phyloP scores from a whole-genome alignment of 345 rosid species.

The Eucalyptus marginata region DNA sequence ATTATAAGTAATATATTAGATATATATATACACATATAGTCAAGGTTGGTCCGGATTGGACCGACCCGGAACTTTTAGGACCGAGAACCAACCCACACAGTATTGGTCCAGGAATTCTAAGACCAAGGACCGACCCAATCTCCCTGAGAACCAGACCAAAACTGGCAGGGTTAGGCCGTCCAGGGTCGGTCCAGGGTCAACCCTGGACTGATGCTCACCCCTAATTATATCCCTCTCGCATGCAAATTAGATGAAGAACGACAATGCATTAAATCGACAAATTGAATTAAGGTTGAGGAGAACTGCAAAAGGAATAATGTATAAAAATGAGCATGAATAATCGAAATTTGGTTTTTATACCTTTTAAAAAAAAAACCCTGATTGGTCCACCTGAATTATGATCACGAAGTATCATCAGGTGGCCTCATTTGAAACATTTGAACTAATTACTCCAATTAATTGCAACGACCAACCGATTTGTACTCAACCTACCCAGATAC shows the following conservation, averaged over 20 bases:
- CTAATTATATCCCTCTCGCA: fast-evolving
- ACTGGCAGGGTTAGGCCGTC: too few relatives aligned
- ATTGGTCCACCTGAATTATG: background rate
- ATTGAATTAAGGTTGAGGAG: background rate
- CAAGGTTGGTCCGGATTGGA: too few relatives aligned
- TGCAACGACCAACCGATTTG: background rate
- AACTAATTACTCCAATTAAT: background rate
- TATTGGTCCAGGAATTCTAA: too few relatives aligned
- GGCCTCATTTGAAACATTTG: background rate
- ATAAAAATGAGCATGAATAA: background rate
- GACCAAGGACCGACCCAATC: too few relatives aligned
- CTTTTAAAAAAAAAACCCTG: background rate
- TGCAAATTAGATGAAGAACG: background rate
- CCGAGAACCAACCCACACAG: too few relatives aligned
- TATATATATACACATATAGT: too few relatives aligned
- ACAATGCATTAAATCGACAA: background rate
- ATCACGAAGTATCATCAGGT: background rate
- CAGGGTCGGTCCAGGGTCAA: too few relatives aligned
- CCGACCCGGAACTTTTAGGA: too few relatives aligned
- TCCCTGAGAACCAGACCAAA: too few relatives aligned
- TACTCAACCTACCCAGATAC: background rate
- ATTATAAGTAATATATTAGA: too few relatives aligned
- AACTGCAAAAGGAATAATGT: background rate
- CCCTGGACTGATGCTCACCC: too few relatives aligned
- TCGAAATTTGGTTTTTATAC: background rate